Conservation (phyloP, 2,329 filamentous ascomycete species). For the Fusarium verticillioides region DNA sequence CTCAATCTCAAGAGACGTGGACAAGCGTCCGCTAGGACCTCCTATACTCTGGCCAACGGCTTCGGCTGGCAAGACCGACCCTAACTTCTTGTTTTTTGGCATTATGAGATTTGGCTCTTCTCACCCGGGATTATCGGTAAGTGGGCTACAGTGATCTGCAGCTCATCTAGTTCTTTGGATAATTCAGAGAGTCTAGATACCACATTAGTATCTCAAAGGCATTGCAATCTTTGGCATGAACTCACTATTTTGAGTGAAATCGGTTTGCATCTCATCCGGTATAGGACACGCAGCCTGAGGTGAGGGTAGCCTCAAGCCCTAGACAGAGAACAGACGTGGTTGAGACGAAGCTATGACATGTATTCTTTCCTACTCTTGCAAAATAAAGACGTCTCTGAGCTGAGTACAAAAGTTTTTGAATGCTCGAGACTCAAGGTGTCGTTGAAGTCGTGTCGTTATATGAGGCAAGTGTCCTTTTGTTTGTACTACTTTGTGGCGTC, state of each 20-base stretch:
- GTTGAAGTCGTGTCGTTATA: neutral
- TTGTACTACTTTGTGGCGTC: constrained; percentile 31
- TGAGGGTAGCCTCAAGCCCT: neutral
- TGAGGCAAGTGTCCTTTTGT: constrained; percentile 23
- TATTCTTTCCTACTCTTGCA: neutral
- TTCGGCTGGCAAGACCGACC: constrained; percentile 25
- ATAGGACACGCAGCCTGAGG: neutral
- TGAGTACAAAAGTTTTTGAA: neutral
- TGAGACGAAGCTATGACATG: neutral
- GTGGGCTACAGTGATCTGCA: neutral
- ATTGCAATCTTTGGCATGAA: neutral
- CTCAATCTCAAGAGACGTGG: constrained; percentile 43
- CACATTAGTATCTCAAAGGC: neutral
- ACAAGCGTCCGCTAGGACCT: constrained; percentile 43
- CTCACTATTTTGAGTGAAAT: neutral
- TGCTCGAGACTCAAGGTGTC: neutral
- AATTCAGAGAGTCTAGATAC: neutral
- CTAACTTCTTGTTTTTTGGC: constrained; percentile 7
- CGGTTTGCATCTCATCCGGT: neutral
- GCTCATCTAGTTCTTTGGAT: neutral
- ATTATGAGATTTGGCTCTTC: constrained; percentile 1
- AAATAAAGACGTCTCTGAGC: neutral
- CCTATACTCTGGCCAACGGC: constrained; percentile 40
- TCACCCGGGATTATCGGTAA: neutral
- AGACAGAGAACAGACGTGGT: neutral